Conservation (phyloP, 345 rosid species). For the Ceriops zippeliana region DNA sequence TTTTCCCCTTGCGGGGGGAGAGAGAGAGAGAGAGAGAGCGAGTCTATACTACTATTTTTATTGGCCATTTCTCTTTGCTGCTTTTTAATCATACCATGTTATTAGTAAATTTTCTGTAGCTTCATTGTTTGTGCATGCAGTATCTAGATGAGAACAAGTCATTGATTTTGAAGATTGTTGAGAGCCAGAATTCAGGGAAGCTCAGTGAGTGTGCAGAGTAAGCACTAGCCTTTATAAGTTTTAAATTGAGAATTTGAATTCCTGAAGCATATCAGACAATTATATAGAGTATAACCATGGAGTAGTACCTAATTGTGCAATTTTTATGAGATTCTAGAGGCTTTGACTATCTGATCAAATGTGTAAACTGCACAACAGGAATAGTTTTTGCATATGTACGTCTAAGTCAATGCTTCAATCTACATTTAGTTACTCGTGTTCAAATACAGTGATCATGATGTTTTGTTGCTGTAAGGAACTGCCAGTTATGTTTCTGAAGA, state of each 20-base stretch:
- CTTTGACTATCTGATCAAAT: too few species aligned
- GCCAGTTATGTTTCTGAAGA: too few species aligned
- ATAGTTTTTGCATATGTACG: too few species aligned
- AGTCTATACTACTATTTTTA: background rate
- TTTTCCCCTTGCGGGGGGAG: background rate
- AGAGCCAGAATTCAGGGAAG: constrained; percentile 96
- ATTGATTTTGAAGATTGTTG: constrained; percentile 97
- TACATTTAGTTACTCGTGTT: too few species aligned
- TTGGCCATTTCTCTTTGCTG: background rate
- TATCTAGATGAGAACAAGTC: constrained; percentile 99
- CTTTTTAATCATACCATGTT: background rate
- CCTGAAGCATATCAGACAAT: background rate
- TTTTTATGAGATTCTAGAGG: background rate
- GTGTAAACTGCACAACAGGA: too few species aligned
- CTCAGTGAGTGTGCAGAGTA: constrained; percentile 96
- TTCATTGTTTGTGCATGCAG: constrained; percentile 40
- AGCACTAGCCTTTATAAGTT: constrained; percentile 27
- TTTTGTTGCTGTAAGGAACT: too few species aligned
- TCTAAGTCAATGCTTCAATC: too few species aligned
- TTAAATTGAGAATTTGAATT: too few species aligned
- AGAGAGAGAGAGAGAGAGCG: background rate
- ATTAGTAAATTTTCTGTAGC: background rate
- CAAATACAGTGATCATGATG: too few species aligned
- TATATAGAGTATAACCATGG: background rate
- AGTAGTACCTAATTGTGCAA: background rate